phyloP scores from a whole-genome alignment of 495 filamentous ascomycete genomes.

The Peziza echinospora region DNA sequence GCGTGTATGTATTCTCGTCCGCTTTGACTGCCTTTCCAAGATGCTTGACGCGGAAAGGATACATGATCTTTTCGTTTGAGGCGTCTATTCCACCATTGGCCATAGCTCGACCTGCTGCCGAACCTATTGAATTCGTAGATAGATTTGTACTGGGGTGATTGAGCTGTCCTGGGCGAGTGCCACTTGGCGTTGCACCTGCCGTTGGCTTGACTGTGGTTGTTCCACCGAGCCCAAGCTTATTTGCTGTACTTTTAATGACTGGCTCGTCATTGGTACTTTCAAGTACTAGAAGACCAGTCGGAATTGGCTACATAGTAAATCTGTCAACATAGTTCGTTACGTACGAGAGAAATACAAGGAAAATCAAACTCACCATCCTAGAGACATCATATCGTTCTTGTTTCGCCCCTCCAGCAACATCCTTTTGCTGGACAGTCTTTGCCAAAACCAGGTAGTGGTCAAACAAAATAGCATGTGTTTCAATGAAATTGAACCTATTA shows the following conservation, averaged over 20 bases:
- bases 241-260: constrained; percentile 38
- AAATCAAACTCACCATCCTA: constrained; percentile 40
- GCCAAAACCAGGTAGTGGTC: constrained; percentile 92
- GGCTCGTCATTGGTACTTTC: constrained; percentile 84
- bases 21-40: constrained; percentile 37
- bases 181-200: constrained; percentile 23
- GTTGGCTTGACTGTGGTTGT: constrained; percentile 33
- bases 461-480: constrained; percentile 81
- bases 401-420: constrained; percentile 40
- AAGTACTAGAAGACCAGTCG: constrained; percentile 83
- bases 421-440: constrained; percentile 48
- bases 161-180: constrained; percentile 27
- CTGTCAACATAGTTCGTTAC: constrained; percentile 2
- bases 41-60: constrained; percentile 90
- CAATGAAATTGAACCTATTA: constrained; percentile 72
- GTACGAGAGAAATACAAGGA: neutral
- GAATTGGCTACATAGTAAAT: constrained; percentile 71
- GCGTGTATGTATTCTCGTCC: constrained; percentile 39
- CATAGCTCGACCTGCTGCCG: constrained; percentile 15
- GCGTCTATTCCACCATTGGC: constrained; percentile 28
- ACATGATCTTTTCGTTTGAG: constrained; percentile 64
- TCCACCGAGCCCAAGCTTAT: constrained; percentile 38
- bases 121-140: constrained; percentile 8
- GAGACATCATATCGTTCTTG: constrained; percentile 88
- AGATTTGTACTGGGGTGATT: constrained; percentile 40